phyloP scores from a whole-genome alignment of 129 eudicot genomes.

The Centrapalus pauciflorus region DNA sequence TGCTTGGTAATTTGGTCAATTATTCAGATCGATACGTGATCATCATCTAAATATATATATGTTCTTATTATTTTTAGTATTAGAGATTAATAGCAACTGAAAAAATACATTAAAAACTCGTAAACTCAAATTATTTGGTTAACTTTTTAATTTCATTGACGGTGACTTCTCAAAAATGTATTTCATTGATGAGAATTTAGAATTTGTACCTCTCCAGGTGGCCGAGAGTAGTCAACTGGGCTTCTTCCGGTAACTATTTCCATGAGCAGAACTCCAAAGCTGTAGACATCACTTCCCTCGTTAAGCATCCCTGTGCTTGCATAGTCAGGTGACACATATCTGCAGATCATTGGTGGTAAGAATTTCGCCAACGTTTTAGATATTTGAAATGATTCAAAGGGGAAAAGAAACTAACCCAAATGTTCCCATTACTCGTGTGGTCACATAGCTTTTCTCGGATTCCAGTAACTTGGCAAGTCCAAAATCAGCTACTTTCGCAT shows the following conservation, averaged over 20 bases:
- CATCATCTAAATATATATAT: too few species aligned
- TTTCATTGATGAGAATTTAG: too few species aligned
- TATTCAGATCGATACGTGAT: too few species aligned
- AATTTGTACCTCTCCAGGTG: slow-evolving; percentile 78
- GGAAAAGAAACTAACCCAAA: slow-evolving; percentile 52
- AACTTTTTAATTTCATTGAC: too few species aligned
- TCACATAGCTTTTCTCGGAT: slow-evolving; percentile 74
- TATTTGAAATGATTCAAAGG: neutral
- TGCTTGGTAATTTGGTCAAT: neutral
- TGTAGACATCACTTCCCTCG: slow-evolving; percentile 78
- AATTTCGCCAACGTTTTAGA: neutral
- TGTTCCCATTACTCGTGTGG: slow-evolving; percentile 97
- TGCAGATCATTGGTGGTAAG: slow-evolving; percentile 23
- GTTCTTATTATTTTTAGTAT: too few species aligned
- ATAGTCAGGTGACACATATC: slow-evolving; percentile 93
- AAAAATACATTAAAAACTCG: too few species aligned
- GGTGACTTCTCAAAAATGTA: neutral
- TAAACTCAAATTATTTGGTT: too few species aligned
- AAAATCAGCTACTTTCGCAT: slow-evolving; percentile 82
- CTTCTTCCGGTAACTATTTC: slow-evolving; percentile 80
- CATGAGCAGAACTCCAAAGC: slow-evolving; percentile 90
- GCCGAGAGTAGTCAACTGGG: slow-evolving; percentile 81
- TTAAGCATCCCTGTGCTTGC: slow-evolving; percentile 94
- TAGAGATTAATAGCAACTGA: too few species aligned
- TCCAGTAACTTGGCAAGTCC: slow-evolving; percentile 92